Evolutionary conservation across 352 stramenopile species (phyloP).

Genomic region (Albugo candida): DNA sequence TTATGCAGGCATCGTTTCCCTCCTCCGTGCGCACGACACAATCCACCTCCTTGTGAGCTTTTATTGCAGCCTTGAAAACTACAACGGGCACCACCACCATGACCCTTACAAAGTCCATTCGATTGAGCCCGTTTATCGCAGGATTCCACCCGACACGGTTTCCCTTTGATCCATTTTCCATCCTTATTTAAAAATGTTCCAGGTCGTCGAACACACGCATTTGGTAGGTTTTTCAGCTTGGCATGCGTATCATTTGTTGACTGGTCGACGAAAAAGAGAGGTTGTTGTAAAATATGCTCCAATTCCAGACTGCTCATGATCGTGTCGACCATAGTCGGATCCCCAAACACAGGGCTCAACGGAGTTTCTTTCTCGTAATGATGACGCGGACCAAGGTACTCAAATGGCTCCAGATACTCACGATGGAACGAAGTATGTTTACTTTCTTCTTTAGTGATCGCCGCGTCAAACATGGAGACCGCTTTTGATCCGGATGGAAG

Average conservation of each 20-base stretch:
- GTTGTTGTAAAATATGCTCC: neutral
- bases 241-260: no score
- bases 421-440: no score
- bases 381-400: no score
- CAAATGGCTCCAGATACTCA: no score
- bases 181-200: slow-evolving; percentile 79
- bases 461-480: no score
- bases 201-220: slow-evolving; percentile 22
- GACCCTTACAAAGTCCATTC: slow-evolving; percentile 57
- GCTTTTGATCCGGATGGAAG: no score
- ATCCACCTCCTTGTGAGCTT: slow-evolving; percentile 49
- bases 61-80: slow-evolving; percentile 52
- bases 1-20: slow-evolving; percentile 57
- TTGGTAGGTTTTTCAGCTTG: no score
- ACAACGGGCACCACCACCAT: slow-evolving; percentile 54
- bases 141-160: slow-evolving; percentile 43
- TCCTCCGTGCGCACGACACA: slow-evolving; percentile 58
- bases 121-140: slow-evolving; percentile 68
- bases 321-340: neutral
- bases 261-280: no score
- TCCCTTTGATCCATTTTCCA: slow-evolving; percentile 75
- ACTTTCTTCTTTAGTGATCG: no score
- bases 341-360: neutral
- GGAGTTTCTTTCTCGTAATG: neutral
- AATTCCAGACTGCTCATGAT: neutral